Evolutionary conservation across 1,139 yeast species (phyloP).

Genomic region (Candida albicans): DNA sequence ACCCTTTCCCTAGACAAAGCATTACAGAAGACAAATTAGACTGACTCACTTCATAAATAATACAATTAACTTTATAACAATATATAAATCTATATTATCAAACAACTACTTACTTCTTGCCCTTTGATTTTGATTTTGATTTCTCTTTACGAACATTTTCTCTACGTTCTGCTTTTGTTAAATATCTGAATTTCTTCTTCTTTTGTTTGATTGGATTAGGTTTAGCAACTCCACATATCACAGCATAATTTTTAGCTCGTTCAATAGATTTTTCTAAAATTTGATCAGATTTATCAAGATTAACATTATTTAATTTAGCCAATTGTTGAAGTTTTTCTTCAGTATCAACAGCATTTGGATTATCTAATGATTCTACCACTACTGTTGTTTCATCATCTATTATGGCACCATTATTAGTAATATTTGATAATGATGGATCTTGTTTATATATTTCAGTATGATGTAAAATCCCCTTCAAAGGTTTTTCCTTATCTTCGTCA

Average conservation of each 20-base stretch:
- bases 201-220: conserved; percentile 27
- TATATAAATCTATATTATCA: not conserved
- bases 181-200: conserved; percentile 84
- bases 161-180: conserved; percentile 76
- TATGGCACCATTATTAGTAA: conserved; percentile 45
- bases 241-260: conserved; percentile 74
- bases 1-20: not conserved
- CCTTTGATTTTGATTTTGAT: conserved; percentile 21
- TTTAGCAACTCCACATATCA: conserved; percentile 53
- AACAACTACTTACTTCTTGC: conserved; percentile 7
- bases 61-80: not conserved
- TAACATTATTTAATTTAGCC: conserved; percentile 65
- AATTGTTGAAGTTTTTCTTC: conserved; percentile 33
- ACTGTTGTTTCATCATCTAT: conserved; percentile 59
- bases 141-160: conserved; percentile 63
- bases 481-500: conserved; percentile 14
- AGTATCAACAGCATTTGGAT: conserved; percentile 34
- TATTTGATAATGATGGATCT: conserved; percentile 30
- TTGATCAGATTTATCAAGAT: conserved; percentile 57
- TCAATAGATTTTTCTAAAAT: conserved; percentile 63
- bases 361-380: conserved; percentile 55
- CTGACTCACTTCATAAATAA: too few relatives aligned
- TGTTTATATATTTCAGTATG: conserved; percentile 46
- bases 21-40: not conserved
- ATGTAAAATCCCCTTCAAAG: conserved; percentile 40